Evolutionary conservation across 2,329 filamentous ascomycete genomes (phyloP), one percentile per base, ranked within the genome.

Genomic region (Colletotrichum limetticola): DNA sequence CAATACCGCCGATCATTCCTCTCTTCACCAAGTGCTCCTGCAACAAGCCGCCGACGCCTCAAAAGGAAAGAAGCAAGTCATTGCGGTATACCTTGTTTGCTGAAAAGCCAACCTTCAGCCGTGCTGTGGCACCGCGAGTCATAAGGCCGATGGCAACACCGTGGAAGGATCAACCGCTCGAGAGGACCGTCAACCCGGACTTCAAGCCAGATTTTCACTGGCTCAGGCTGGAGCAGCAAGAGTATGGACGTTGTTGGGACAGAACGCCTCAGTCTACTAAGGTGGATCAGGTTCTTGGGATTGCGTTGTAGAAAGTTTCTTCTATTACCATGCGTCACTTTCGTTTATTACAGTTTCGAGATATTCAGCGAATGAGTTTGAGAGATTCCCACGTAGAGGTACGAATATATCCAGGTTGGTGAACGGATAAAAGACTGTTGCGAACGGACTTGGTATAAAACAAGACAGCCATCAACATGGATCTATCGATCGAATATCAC

Each of bases 1-100:
- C 80, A 7, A 72, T 82, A n/a, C 80, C 80, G 4, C 77, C 78
- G 9, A 75, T 82, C 37, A 72, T 78, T 7, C 78, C 78, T 2
- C 71, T 80, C 5, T 73, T 78, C 55, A 55, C 66, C 24, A 56
- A 37, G 19, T 66, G 61, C 5, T 58, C 67, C n/a, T 61, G 58
- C 12, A 65, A 30, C 24, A 66, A 49, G 16, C 26, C 53, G 49
- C 49, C 6, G n/a, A 57, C 19, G 28, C 28, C 19, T 32, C 35
- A n/a, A 11, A 60, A 52, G 11, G 19, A 22, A 26, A 37, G 60
- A 5, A 35, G 46, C n/a, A 60, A n/a, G 46, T 52, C 71, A 14
- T 26, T 30, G 0, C 56, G 49, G 12, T 52, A 37, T 24, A 52
- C 56, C 4, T n/a, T 52, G 11, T 57, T 59, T 16, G 12, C 35